Percentiles rank a stretch among this genome's conserved stretches.
Evolutionary conservation across 108 stramenopile genomes (phyloP).

Genomic region (Cylindrotheca closterium): DNA sequence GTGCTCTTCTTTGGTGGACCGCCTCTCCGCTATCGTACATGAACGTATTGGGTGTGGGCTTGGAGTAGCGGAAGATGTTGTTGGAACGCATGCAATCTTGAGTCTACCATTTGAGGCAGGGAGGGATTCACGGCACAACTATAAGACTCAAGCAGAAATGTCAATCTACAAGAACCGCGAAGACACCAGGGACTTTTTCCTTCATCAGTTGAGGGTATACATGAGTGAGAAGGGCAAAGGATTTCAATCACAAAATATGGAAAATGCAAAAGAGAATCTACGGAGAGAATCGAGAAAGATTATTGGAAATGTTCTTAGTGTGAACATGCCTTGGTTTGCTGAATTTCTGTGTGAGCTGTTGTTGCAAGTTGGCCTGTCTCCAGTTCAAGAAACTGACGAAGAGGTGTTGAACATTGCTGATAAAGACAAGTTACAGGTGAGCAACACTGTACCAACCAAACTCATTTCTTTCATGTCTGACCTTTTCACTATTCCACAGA

Average conservation of each 20-base stretch:
- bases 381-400: slow-evolving; percentile 76
- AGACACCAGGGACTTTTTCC: slow-evolving; percentile 69
- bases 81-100: slow-evolving; percentile 50
- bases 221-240: slow-evolving; percentile 61
- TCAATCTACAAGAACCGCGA: slow-evolving; percentile 76
- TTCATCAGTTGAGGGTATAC: slow-evolving; percentile 69
- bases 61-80: slow-evolving; percentile 6
- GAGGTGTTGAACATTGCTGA: slow-evolving; percentile 66
- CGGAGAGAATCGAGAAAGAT: slow-evolving; percentile 45
- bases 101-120: slow-evolving; percentile 71
- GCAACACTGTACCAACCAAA: not conserved
- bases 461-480: not conserved
- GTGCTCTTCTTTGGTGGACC: slow-evolving; percentile 15
- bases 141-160: slow-evolving; percentile 43
- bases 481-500: slow-evolving; percentile 24
- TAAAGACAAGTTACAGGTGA: slow-evolving; percentile 62
- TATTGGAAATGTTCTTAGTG: slow-evolving; percentile 33
- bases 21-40: slow-evolving; percentile 4
- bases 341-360: slow-evolving; percentile 74
- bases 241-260: slow-evolving; percentile 42
- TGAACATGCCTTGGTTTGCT: slow-evolving; percentile 77
- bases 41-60: not conserved
- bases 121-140: slow-evolving; percentile 80
- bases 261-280: slow-evolving; percentile 38
- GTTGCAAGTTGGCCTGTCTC: slow-evolving; percentile 72